Base-by-base conservation (phyloP, 2,329 filamentous ascomycete genomes). In the Colletotrichum melonis region DNA sequence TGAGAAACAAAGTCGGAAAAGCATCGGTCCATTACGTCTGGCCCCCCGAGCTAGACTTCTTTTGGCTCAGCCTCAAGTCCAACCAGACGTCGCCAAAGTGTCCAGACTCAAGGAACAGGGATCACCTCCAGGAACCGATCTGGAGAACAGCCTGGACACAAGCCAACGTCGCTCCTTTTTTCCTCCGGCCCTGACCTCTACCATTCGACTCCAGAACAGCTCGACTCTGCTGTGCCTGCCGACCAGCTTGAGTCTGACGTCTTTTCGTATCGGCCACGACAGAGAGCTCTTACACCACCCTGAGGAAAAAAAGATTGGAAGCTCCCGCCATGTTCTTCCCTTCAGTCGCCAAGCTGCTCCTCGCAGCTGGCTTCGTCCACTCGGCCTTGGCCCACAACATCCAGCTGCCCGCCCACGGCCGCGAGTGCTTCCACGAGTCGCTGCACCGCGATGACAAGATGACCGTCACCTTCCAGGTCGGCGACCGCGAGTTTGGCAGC, bases 391-490 rank as follows among this genome's bases (percentile, higher is more conserved):
- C 94, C 78, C 97, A 99, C 90, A 98, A 97, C 88, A 98, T 99
- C 85, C 94, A 97, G 83, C 92, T 99, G 80, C 93, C 93, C 75
- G 93, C 95, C 78, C 95, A 99, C 86, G 94, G 95, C 81, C 91
- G 95, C 85, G 97, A 99, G 88, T 99, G 97, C 88, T 99, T 98
- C 89, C 94, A 98, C 88, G 97, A 99, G 87, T 85, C 88, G 78
- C 91, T 99, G 73, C 96, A 97, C 87, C 91, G 90, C 82, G 97
- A 98, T 84, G 97, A 99, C 87, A 94, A 93, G 85, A 99, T 99
- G 97, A 98, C 95, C 9, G 95, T 99, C 73, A 97, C 95, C 35
- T 99, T 97, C 89, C 97, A 98, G 87, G 96, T 98, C 72, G 97
- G 97, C 81, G 97, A 99, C 83, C 89, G 96, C 77, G 97, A 99